A percentile compares a stretch with the other conserved stretches of the same genome.
Conservation (phyloP, 2,329 filamentous ascomycete species). For the Nemania serpens region DNA sequence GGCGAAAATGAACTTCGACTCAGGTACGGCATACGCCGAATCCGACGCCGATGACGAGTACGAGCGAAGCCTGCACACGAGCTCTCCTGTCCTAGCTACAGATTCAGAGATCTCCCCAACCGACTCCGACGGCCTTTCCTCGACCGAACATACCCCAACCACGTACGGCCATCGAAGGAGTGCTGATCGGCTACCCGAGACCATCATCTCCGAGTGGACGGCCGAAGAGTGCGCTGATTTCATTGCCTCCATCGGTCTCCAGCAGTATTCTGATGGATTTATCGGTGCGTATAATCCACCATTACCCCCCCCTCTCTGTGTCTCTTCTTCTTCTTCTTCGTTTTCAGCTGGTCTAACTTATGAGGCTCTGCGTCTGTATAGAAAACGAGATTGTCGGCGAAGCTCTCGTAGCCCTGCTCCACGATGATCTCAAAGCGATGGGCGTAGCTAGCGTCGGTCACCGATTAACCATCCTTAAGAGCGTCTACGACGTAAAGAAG, state of each 20-base stretch:
- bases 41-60: slow-evolving; percentile 85
- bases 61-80: slow-evolving; percentile 71
- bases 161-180: slow-evolving; percentile 71
- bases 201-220: slow-evolving; percentile 79
- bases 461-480: slow-evolving; percentile 91
- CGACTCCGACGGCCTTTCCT: slow-evolving; percentile 72
- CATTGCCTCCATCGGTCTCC: slow-evolving; percentile 75
- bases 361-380: slow-evolving; percentile 43
- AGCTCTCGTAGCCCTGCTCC: slow-evolving; percentile 82
- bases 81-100: slow-evolving; percentile 66
- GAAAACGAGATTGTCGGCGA: slow-evolving; percentile 96
- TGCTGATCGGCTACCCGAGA: slow-evolving; percentile 71
- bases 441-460: slow-evolving; percentile 92
- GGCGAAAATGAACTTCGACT: slow-evolving; percentile 62
- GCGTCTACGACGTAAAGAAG: slow-evolving; percentile 94
- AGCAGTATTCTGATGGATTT: slow-evolving; percentile 82
- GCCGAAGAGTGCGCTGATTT: slow-evolving; percentile 91
- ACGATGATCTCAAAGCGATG: slow-evolving; percentile 95
- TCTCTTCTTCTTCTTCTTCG: not conserved
- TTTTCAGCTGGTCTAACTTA: slow-evolving; percentile 35
- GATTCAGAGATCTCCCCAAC: slow-evolving; percentile 73
- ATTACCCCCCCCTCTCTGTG: not conserved
- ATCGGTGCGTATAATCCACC: slow-evolving; percentile 64
- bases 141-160: slow-evolving; percentile 76
- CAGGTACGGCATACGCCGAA: slow-evolving; percentile 74